Base-by-base conservation (phyloP, 441 rosid genomes). In the Adansonia gregorii region DNA sequence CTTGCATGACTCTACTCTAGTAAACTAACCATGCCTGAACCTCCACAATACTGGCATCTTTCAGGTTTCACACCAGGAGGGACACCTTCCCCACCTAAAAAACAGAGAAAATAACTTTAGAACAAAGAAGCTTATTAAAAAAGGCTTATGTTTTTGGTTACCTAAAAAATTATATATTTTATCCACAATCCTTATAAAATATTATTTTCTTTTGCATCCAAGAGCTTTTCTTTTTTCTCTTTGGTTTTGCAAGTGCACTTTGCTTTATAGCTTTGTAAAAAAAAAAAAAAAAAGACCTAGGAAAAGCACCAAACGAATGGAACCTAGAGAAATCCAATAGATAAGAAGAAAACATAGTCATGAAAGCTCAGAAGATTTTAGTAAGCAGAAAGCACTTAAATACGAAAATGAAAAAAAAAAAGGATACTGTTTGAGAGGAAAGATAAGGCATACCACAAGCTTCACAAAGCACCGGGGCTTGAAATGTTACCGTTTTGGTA, bases 1-100 rank as follows among this genome's bases (percentile, higher is more conserved):
- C 64, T 52, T 19, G 65, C 24, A 61, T 10, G 9, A 24, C n/a
- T 66, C 27, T 14, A 48, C 75, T 52, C 22, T 60, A 65, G 58
- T 54, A 76, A 64, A 88, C 98, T 84, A 74, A 97, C 99, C 98
- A 90, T 87, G 83, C 99, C 99, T 9, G 90, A 78, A 82, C 99
- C 99, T 81, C 86, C 85, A 87, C 99, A 97, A 70, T 90, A 90
- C 81, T 85, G 88, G 72, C 99, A 97, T 71, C 76, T 86, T 84
- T 93, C 95, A 73, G 98, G 98, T 84, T 88, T 93, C 56, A 95
- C 94, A 74, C 99, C 99, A 82, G 98, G 97, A 69, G 99, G 99
- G 67, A 93, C 89, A 78, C 99, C 99, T 82, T 89, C 92, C 70
- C 99, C 99, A 83, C 93, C 99, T 97, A 77, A 72, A 56, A 78